Conservation (phyloP, 768 basidiomycete genomes). For the Mycena maculata region DNA sequence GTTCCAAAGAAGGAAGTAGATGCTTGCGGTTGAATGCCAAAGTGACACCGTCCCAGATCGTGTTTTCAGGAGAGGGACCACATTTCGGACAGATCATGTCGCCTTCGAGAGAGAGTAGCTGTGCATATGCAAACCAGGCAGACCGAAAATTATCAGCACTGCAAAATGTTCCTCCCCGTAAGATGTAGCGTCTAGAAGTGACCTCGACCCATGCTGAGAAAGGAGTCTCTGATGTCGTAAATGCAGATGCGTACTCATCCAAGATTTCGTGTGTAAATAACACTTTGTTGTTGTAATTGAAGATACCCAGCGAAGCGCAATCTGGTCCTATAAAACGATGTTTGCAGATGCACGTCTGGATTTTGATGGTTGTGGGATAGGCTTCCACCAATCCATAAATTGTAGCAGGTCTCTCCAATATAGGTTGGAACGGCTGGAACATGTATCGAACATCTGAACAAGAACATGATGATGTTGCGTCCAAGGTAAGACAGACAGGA, state of each 20-base stretch:
- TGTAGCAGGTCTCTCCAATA: no score
- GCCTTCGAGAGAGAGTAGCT: background rate
- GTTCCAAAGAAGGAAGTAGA: background rate
- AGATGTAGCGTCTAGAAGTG: constrained; percentile 31
- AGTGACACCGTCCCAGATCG: constrained; percentile 40
- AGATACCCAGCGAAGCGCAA: constrained; percentile 35
- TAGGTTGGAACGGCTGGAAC: no score
- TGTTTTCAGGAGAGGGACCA: constrained; percentile 32
- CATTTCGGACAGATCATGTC: constrained; percentile 39
- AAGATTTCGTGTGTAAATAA: constrained; percentile 42
- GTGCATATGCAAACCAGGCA: background rate
- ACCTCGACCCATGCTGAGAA: constrained; percentile 38
- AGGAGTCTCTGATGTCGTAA: constrained; percentile 42
- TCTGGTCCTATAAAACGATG: constrained; percentile 42
- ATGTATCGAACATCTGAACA: no score
- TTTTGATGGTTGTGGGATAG: no score
- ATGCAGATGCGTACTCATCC: constrained; percentile 41
- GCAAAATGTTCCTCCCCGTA: background rate
- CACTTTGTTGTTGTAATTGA: constrained; percentile 43
- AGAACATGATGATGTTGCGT: background rate
- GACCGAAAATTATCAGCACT: background rate
- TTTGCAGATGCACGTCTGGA: no score
- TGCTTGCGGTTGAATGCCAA: constrained; percentile 34
- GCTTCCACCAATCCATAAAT: no score
- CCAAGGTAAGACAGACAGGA: background rate